Conservation (phyloP, 108 stramenopile genomes). For the Cyclotella choctawhatcheeana region DNA sequence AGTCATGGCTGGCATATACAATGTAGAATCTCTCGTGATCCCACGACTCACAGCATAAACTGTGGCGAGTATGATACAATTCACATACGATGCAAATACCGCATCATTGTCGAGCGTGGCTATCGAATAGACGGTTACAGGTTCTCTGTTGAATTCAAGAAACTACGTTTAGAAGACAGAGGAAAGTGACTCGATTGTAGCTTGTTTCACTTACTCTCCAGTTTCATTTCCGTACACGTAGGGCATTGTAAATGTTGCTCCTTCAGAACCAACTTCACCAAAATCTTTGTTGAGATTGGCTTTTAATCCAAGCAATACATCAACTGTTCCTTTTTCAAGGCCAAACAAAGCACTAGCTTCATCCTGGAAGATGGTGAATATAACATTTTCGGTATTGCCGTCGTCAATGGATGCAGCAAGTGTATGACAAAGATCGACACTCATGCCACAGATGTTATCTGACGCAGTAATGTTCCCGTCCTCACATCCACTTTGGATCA, state of each 20-base stretch:
- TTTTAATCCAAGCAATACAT: slow-evolving; percentile 55
- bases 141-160: slow-evolving; percentile 4
- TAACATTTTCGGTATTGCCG: slow-evolving; percentile 36
- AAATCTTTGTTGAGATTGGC: slow-evolving; percentile 47
- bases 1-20: slow-evolving; percentile 35
- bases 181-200: too few relatives aligned
- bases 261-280: background rate
- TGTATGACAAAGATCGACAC: slow-evolving; percentile 57
- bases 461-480: slow-evolving; percentile 15
- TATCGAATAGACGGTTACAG: slow-evolving; percentile 25
- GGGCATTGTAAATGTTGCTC: slow-evolving; percentile 53
- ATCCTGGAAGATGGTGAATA: slow-evolving; percentile 35
- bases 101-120: slow-evolving; percentile 57
- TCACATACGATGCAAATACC: slow-evolving; percentile 56
- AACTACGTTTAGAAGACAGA: too few relatives aligned
- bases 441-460: slow-evolving; percentile 40
- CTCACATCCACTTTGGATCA: too few relatives aligned
- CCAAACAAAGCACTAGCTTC: slow-evolving; percentile 36
- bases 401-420: slow-evolving; percentile 59
- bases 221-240: slow-evolving; percentile 52
- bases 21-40: slow-evolving; percentile 25
- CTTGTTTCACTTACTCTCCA: slow-evolving; percentile 30
- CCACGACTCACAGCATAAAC: slow-evolving; percentile 56
- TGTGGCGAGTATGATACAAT: slow-evolving; percentile 50
- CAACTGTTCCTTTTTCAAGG: slow-evolving; percentile 44